phyloP scores from a whole-genome alignment of 169 alveolate species.

The Perkinsus olseni region DNA sequence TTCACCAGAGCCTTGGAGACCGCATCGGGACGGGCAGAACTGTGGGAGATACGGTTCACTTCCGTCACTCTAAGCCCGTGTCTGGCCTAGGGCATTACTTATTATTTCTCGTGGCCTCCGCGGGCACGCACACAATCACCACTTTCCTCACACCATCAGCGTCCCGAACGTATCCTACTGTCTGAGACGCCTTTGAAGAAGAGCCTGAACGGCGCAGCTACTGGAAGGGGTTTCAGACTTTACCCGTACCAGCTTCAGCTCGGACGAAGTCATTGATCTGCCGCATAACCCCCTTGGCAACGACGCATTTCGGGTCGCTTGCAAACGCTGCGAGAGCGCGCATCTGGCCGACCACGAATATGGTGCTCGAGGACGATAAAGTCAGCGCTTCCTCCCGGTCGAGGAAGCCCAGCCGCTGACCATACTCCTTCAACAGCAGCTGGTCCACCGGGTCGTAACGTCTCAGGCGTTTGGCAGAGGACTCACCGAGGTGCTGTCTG shows the following conservation, averaged over 20 bases:
- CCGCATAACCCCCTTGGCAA: not conserved
- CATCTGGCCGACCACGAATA: not conserved
- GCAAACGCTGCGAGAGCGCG: not conserved
- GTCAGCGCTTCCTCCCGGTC: not conserved
- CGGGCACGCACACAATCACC: not conserved
- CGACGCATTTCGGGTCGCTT: not conserved
- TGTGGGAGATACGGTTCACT: too few species aligned
- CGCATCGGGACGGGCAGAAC: not conserved
- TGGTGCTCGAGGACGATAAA: not conserved
- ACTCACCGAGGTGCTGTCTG: too few species aligned
- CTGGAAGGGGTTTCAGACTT: too few species aligned
- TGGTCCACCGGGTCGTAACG: not conserved
- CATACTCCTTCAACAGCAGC: not conserved
- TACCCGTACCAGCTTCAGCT: not conserved
- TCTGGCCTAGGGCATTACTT: too few species aligned
- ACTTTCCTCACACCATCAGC: not conserved
- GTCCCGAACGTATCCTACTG: not conserved
- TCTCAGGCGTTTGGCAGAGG: not conserved
- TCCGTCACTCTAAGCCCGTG: too few species aligned
- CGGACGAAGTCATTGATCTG: not conserved
- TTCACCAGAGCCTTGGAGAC: not conserved
- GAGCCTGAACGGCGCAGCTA: not conserved
- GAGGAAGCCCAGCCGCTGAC: not conserved
- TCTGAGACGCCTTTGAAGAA: not conserved
- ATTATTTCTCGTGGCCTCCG: not conserved